Evolutionary conservation across 1,139 yeast genomes (phyloP).

Genomic region (Diutina ranongensis): DNA sequence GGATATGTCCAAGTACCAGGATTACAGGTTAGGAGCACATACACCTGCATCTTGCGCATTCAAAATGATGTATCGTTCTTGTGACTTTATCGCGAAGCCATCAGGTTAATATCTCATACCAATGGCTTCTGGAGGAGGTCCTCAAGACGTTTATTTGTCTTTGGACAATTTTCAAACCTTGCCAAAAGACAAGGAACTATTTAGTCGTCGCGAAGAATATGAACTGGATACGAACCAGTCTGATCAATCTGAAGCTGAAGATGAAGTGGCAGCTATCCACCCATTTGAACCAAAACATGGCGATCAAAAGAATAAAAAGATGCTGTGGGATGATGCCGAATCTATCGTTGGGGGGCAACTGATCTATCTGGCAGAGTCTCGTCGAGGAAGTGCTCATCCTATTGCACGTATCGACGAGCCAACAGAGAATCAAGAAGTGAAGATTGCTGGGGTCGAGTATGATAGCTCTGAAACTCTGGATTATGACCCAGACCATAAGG

Average conservation of each 20-base stretch:
- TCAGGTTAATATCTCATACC: not conserved
- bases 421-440: not conserved
- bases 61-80: no score
- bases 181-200: no score
- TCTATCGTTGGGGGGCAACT: slow-evolving; percentile 2
- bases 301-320: not conserved
- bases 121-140: not conserved
- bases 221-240: no score
- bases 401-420: not conserved
- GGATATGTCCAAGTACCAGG: no score
- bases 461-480: not conserved
- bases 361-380: not conserved
- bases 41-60: no score
- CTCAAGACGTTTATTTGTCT: not conserved
- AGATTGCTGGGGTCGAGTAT: not conserved
- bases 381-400: not conserved
- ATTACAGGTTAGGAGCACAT: no score
- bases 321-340: slow-evolving; percentile 4
- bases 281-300: not conserved
- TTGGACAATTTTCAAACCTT: not conserved
- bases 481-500: slow-evolving; percentile 1
- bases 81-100: not conserved
- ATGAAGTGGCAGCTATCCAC: not conserved
- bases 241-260: not conserved
- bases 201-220: no score